Conservation (phyloP, 768 basidiomycete species). For the Mycena belliarum region DNA sequence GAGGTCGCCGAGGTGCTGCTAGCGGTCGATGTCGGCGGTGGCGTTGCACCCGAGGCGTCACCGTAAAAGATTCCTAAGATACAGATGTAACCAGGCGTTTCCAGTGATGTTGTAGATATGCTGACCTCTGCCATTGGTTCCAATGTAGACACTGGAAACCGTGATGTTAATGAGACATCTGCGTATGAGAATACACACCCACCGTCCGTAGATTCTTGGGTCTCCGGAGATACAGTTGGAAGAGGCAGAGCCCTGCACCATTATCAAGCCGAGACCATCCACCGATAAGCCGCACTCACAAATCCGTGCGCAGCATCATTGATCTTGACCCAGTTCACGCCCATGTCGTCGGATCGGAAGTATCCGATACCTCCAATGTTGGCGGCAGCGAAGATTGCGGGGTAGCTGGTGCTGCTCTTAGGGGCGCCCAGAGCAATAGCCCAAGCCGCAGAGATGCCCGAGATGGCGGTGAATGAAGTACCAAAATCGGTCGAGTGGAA, state of each 20-base stretch:
- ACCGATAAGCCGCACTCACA: slow-evolving; percentile 1
- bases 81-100: background rate
- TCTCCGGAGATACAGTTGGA: slow-evolving; percentile 53
- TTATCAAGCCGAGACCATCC: background rate
- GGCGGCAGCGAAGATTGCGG: slow-evolving; percentile 57
- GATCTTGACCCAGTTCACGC: slow-evolving; percentile 59
- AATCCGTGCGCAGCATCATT: slow-evolving; percentile 61
- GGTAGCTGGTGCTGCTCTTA: slow-evolving; percentile 46
- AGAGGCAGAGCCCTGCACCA: slow-evolving; percentile 40
- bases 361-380: slow-evolving; percentile 51
- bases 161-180: background rate
- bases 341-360: slow-evolving; percentile 58
- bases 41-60: slow-evolving; percentile 30
- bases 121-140: slow-evolving; percentile 59
- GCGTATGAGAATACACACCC: slow-evolving; percentile 11
- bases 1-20: slow-evolving; percentile 3
- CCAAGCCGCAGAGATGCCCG: slow-evolving; percentile 54
- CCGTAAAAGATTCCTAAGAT: slow-evolving; percentile 46
- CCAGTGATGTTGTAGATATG: background rate
- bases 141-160: slow-evolving; percentile 56
- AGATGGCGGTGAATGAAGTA: slow-evolving; percentile 46
- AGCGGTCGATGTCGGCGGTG: slow-evolving; percentile 20
- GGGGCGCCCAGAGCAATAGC: slow-evolving; percentile 60
- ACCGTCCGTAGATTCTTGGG: slow-evolving; percentile 57
- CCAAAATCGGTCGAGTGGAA: slow-evolving; percentile 61